Base-by-base conservation (phyloP, 2,329 filamentous ascomycete species). In the Colletotrichum horii region DNA sequence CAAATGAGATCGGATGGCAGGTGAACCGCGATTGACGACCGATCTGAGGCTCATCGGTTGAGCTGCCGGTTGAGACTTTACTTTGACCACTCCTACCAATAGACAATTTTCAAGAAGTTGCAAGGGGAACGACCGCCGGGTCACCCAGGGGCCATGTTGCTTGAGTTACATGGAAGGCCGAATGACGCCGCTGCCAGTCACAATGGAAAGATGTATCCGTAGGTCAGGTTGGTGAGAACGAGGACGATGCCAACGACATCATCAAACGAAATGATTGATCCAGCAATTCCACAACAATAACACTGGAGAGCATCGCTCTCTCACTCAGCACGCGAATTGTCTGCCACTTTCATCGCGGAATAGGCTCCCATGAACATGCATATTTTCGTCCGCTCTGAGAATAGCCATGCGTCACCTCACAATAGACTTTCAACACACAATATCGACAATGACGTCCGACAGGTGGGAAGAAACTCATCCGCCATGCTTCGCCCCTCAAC, bases 1-100 rank as follows among this genome's bases (percentile, higher is more conserved):
- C 36, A 66, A 66, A 24, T 75, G 55, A 72, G 72, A 66, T 75
- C 72, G 34, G 68, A 75, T 72, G 72, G 28, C 72, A 75, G 72
- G 55, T 24, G 19, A 14, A 52, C 11, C 19, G 34, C 34, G n/a
- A 16, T n/a, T 26, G 8, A 48, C 19, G 16, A 32, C 36, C 19
- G 32, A 55, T 38, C 43, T 61, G 30, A 69, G 38, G 8, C 48
- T 28, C 48, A 58, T 58, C 16, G 26, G 22, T 58, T 58, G 55
- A 58, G 55, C 8, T 22, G 43, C 43, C n/a, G 43, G n/a, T 52
- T 52, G 43, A 22, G 43, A 52, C 43, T 22, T 6, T 52, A 52
- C 43, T 22, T 52, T 52, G n/a, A 52, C 43, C 43, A 52, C 43
- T 52, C n/a, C 0, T 8, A 14, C n/a, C 4, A 48, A 3, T 38